A percentile compares a stretch with the other conserved stretches of the same genome.
These are phyloP conservation scores for Tylopilus sp. DNA, from an alignment of 768 basidiomycete genomes.

Conservation along the genomic window DNA sequence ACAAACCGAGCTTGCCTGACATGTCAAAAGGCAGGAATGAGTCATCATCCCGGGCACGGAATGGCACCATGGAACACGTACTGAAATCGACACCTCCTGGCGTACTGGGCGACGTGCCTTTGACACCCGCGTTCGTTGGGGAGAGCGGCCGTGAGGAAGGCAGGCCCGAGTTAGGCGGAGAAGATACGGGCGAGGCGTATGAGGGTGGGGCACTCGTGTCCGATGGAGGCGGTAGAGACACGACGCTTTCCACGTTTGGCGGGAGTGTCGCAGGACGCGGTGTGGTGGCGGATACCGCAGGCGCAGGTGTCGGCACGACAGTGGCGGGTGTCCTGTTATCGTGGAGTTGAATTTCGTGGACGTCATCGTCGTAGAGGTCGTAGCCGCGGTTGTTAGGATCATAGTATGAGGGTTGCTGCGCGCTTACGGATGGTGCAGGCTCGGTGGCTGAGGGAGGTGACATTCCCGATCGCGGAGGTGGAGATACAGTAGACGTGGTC, in stretches of 20 bases:
- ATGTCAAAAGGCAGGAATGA: not conserved
- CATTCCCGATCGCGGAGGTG: slow-evolving; percentile 15
- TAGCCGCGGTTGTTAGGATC: slow-evolving; percentile 33
- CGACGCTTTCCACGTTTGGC: not conserved
- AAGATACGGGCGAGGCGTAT: slow-evolving; percentile 5
- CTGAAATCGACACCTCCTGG: slow-evolving; percentile 31
- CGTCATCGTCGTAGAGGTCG: slow-evolving; percentile 24
- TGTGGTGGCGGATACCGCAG: not conserved
- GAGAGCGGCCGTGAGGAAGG: slow-evolving; percentile 9
- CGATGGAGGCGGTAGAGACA: slow-evolving; percentile 1
- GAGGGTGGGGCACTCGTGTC: slow-evolving; percentile 3
- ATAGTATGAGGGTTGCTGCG: slow-evolving; percentile 31
- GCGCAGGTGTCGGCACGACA: not conserved
- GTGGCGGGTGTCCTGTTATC: not conserved
- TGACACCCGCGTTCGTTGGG: slow-evolving; percentile 3
- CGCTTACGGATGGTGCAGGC: no score
- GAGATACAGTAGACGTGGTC: not conserved
- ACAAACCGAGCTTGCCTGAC: slow-evolving; percentile 61
- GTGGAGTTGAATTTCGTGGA: slow-evolving; percentile 13
- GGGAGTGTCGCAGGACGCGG: not conserved
- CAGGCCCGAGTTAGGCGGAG: not conserved
- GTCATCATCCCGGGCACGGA: no score
- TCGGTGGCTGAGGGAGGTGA: not conserved
- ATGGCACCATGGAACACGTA: slow-evolving; percentile 17
- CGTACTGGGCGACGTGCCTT: slow-evolving; percentile 9